Conservation (phyloP, 768 basidiomycete genomes). For the Serpula lacrymans region DNA sequence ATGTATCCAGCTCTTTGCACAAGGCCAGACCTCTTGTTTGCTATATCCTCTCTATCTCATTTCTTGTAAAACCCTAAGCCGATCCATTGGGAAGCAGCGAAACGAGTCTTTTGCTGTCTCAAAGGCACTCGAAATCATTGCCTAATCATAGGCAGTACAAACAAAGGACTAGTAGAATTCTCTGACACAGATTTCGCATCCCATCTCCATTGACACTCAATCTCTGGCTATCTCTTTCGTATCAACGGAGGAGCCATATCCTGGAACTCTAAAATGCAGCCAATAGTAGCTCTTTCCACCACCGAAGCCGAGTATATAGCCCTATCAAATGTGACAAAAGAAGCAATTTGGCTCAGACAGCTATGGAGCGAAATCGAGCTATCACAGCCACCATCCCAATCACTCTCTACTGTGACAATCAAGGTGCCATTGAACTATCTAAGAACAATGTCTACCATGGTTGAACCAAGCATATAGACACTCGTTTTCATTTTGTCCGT, state of each 20-base stretch:
- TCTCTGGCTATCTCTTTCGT: constrained; percentile 31
- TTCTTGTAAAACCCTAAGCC: constrained; percentile 29
- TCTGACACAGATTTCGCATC: too few relatives aligned
- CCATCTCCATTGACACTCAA: too few relatives aligned
- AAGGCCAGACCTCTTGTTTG: constrained; percentile 37
- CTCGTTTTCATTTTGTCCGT: constrained; percentile 26
- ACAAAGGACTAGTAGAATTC: too few relatives aligned
- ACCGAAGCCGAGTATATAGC: constrained; percentile 38
- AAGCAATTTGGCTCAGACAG: constrained; percentile 33
- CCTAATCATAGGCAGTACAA: too few relatives aligned
- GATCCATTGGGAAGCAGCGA: constrained; percentile 36
- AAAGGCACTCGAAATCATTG: too few relatives aligned
- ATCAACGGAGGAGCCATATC: constrained; percentile 25
- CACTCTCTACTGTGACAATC: constrained; percentile 12
- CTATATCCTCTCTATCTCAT: constrained; percentile 29
- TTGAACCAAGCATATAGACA: too few relatives aligned
- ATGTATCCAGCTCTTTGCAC: constrained; percentile 32
- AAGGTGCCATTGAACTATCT: too few relatives aligned
- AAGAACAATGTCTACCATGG: too few relatives aligned
- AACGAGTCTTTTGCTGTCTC: constrained; percentile 42
- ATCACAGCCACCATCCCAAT: constrained; percentile 3
- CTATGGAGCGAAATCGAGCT: constrained; percentile 15
- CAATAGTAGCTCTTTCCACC: too few relatives aligned
- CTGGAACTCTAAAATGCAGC: too few relatives aligned
- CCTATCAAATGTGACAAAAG: constrained; percentile 20